Evolutionary conservation across 148 eudicot species (phyloP).

Genomic region (Silene uniflora): DNA sequence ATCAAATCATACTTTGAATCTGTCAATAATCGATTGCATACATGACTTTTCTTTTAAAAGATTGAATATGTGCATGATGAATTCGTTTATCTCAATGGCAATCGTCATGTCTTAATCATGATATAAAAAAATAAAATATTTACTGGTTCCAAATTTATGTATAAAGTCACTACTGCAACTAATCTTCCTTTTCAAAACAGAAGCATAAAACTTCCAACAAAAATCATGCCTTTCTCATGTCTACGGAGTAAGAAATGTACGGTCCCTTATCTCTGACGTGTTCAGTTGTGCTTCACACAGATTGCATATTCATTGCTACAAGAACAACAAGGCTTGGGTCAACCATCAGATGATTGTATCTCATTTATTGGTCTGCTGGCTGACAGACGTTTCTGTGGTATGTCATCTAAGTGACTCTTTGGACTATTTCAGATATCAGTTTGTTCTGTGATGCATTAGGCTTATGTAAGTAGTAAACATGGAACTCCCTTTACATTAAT

Average conservation of each 20-base stretch:
- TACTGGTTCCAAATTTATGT: neutral
- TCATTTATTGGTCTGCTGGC: conserved; percentile 30
- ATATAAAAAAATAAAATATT: no score
- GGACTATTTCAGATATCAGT: neutral
- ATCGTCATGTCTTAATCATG: neutral
- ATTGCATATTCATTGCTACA: conserved; percentile 27
- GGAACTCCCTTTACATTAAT: neutral
- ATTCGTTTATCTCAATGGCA: neutral
- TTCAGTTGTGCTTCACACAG: conserved; percentile 10
- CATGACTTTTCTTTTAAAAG: neutral
- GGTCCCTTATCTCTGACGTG: conserved; percentile 2
- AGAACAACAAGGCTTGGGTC: conserved; percentile 23
- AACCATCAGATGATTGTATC: conserved; percentile 14
- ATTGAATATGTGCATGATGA: neutral
- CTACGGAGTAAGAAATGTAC: neutral
- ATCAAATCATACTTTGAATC: neutral
- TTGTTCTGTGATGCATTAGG: neutral
- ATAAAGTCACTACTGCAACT: neutral
- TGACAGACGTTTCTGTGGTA: conserved; percentile 31
- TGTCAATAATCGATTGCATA: neutral
- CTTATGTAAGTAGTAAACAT: neutral
- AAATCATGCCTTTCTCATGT: neutral
- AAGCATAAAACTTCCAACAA: no score
- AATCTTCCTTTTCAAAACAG: no score
- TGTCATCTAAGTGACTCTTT: conserved; percentile 5